Conservation (phyloP, 495 filamentous ascomycete species). For the Aspergillus avenaceus region DNA sequence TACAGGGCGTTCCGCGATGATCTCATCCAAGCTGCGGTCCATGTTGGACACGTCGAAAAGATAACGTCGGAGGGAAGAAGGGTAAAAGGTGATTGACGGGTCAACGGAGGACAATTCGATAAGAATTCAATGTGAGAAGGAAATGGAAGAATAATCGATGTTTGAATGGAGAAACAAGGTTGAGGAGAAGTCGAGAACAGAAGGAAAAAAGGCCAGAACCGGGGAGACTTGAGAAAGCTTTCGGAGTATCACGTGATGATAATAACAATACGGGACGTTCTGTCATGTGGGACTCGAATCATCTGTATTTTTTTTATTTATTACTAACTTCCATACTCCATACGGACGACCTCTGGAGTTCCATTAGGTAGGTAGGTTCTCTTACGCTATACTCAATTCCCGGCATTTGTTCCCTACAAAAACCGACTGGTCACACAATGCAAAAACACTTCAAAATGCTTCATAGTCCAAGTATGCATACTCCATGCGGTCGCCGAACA, state of each 20-base stretch:
- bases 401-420: too few relatives aligned
- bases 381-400: too few relatives aligned
- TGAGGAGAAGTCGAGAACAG: not conserved
- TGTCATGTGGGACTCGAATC: not conserved
- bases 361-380: too few relatives aligned
- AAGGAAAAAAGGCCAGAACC: not conserved
- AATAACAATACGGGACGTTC: too few relatives aligned
- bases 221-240: too few relatives aligned
- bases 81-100: not conserved
- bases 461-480: constrained; percentile 30
- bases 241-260: too few relatives aligned
- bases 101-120: not conserved
- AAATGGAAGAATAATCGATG: not conserved
- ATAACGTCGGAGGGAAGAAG: not conserved
- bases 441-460: constrained; percentile 20
- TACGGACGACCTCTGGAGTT: too few relatives aligned
- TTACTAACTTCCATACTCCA: too few relatives aligned
- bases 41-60: constrained; percentile 40
- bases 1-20: constrained; percentile 79
- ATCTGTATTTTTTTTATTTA: constrained; percentile 4
- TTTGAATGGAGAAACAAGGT: not conserved
- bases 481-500: constrained; percentile 18
- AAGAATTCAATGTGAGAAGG: not conserved
- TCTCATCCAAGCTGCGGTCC: constrained; percentile 82
- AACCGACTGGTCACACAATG: too few relatives aligned